These are phyloP conservation scores for Cruciata laevipes DNA, from an alignment of 257 asterid genomes.

Conservation along the genomic window DNA sequence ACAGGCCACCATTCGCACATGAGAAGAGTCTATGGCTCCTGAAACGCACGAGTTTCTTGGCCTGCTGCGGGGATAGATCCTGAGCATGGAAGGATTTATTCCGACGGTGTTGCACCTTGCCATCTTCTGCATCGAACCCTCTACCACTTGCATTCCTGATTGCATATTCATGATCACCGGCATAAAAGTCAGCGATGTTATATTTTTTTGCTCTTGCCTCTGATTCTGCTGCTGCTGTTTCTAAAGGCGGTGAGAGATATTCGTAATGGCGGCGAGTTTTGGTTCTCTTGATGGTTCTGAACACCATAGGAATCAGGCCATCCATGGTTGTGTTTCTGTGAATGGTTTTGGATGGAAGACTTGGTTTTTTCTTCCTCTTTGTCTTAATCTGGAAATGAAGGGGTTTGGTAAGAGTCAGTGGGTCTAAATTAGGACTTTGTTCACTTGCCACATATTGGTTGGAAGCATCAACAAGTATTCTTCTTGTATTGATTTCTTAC, in stretches of 20 bases:
- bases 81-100: conserved; percentile 32
- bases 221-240: conserved; percentile 17
- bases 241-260: conserved; percentile 31
- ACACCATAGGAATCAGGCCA: conserved; percentile 73
- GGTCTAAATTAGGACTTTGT: neutral
- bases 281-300: conserved; percentile 45
- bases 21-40: conserved; percentile 34
- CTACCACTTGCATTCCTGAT: neutral
- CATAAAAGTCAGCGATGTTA: conserved; percentile 40
- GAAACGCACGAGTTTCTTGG: conserved; percentile 34
- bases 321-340: conserved; percentile 35
- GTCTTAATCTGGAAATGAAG: neutral
- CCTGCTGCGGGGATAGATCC: conserved; percentile 5
- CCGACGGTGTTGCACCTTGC: conserved; percentile 25
- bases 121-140: neutral
- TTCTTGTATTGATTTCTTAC: neutral
- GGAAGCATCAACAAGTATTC: neutral
- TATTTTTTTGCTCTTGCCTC: conserved; percentile 14
- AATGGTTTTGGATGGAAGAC: conserved; percentile 3
- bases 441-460: neutral
- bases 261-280: conserved; percentile 46
- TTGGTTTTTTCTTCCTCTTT: neutral
- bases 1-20: conserved; percentile 27
- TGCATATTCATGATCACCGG: conserved; percentile 12
- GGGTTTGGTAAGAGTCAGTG: conserved; percentile 1